Base-by-base conservation (phyloP, 2,329 filamentous ascomycete genomes). In the Claviceps quebecensis region DNA sequence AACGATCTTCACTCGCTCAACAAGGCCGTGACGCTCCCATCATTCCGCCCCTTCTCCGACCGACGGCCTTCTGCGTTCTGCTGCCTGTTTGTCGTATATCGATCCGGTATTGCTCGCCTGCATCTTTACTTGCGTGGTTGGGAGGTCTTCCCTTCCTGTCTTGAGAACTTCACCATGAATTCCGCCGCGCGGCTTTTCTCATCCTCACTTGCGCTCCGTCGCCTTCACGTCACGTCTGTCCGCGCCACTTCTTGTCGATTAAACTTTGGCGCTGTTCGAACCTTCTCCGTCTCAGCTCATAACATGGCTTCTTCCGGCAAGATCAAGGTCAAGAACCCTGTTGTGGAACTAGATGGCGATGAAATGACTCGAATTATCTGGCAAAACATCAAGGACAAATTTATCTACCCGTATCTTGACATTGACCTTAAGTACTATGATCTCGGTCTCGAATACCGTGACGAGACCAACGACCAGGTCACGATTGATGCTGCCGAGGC, bases 341-440 rank as follows among this genome's bases (percentile, higher is more conserved):
- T 98, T 68, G 93, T 98, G 69, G 93, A 97, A 76, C 81, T 97
- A 63, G 91, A 97, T 69, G 91, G 91, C 65, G 81, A 85, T 63
- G 81, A 89, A 83, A 97, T 97, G 93, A 98, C 93, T 62, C 80
- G 93, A 64, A 90, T 98, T 69, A 98, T 98, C 76, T 98, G 93
- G 93, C 77, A 96, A 76, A 83, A 87, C 70, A 98, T 98, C 80
- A 96, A 96, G 80, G 87, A 97, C 74, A 95, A 94, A 79, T 91
- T 96, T 76, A 96, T 96, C 72, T 78, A 84, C 73, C 90, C 90
- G 52, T 96, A 93, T 74, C 84, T 98, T 60, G 90, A 96, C 69
- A 82, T 98, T 69, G 91, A 97, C 71, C 83, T 98, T 65, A 97
- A 98, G 78, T 95, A 95, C 80, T 95, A 95, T 72, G 89, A 95